Conservation (phyloP, 352 stramenopile genomes). For the Globisporangium sylvaticum region DNA sequence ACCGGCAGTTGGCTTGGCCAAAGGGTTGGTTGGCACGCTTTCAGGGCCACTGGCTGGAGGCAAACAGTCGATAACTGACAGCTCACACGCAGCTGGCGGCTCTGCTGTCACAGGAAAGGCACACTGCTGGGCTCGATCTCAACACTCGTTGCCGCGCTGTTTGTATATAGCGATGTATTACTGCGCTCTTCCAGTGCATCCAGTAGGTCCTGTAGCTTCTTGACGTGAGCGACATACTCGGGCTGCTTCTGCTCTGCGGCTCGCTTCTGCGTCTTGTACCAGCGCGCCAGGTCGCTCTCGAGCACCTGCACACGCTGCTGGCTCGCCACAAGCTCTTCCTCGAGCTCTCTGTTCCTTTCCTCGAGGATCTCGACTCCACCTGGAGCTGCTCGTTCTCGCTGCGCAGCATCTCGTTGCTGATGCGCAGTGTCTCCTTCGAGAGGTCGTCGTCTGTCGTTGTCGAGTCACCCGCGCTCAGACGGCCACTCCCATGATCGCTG, state of each 20-base stretch:
- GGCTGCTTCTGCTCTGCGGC: slow-evolving; percentile 20
- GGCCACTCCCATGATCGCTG: background rate
- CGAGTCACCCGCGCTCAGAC: background rate
- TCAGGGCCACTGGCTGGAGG: no score
- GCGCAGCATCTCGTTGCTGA: slow-evolving; percentile 36
- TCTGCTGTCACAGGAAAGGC: no score
- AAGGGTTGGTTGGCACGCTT: background rate
- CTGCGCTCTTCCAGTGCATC: background rate
- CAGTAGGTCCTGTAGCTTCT: slow-evolving; percentile 20
- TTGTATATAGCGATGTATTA: background rate
- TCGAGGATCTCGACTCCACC: slow-evolving; percentile 14
- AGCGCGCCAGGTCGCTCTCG: slow-evolving; percentile 35
- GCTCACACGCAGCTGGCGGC: no score
- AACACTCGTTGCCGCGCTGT: background rate
- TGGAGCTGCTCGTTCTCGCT: slow-evolving; percentile 35
- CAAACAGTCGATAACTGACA: no score
- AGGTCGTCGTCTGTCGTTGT: background rate
- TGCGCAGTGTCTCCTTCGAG: slow-evolving; percentile 26
- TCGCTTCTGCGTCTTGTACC: slow-evolving; percentile 33
- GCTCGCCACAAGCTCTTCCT: slow-evolving; percentile 11
- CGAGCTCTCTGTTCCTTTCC: slow-evolving; percentile 12
- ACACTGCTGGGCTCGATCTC: slow-evolving; percentile 5
- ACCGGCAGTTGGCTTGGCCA: background rate
- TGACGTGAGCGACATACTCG: slow-evolving; percentile 20
- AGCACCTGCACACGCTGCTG: slow-evolving; percentile 28